Conservation (phyloP, 805 yeast genomes). For the Middelhovenomyces tepae region DNA sequence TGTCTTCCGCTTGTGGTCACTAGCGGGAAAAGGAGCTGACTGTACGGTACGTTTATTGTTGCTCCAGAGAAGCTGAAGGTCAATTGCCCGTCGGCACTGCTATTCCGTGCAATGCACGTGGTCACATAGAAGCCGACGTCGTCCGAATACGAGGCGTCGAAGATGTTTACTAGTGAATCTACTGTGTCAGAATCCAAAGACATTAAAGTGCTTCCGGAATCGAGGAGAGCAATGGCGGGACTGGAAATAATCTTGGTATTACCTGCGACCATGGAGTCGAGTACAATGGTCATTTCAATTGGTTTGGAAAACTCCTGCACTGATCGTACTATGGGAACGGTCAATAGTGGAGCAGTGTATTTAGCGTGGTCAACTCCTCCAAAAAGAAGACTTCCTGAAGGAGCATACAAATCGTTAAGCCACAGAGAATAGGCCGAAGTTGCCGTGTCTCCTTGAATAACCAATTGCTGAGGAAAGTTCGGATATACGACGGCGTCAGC, state of each 20-base stretch:
- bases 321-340: slow-evolving; percentile 2
- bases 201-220: too few relatives aligned
- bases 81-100: not conserved
- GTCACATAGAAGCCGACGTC: slow-evolving; percentile 2
- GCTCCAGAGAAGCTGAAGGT: slow-evolving; percentile 1
- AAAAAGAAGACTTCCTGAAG: slow-evolving; percentile 2
- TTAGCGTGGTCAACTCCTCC: slow-evolving; percentile 1
- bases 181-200: too few relatives aligned
- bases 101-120: too few relatives aligned
- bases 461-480: slow-evolving; percentile 29
- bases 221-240: slow-evolving; percentile 41
- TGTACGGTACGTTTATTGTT: not conserved
- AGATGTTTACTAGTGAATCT: too few relatives aligned
- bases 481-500: slow-evolving; percentile 39
- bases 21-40: not conserved
- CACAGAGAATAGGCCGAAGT: slow-evolving; percentile 38
- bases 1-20: not conserved
- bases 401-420: slow-evolving; percentile 25
- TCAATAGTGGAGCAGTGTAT: slow-evolving; percentile 2
- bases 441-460: slow-evolving; percentile 33
- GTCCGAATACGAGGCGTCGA: not conserved
- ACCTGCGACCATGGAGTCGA: not conserved
- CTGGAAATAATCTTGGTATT: slow-evolving; percentile 1
- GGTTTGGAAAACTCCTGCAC: not conserved
- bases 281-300: not conserved